Conservation (phyloP, 1,284 basidiomycete genomes). For the Trametes hirsuta region DNA sequence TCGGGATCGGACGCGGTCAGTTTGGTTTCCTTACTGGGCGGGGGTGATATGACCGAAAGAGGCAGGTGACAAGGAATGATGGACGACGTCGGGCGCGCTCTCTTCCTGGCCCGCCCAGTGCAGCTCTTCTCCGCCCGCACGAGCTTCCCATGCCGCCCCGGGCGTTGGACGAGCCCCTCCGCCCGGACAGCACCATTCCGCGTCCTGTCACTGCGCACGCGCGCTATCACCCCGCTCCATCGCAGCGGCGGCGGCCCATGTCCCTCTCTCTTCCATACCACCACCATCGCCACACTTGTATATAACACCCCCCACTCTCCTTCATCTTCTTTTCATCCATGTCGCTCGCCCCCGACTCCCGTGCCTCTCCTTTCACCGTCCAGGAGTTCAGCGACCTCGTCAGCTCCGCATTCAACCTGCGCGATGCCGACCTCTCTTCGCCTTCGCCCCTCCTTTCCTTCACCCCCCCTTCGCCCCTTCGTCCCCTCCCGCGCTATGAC, state of each 20-base stretch:
- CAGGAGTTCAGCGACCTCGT: slow-evolving; percentile 31
- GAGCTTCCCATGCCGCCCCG: background rate
- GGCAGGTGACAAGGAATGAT: slow-evolving; percentile 24
- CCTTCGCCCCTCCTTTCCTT: slow-evolving; percentile 18
- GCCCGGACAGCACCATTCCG: slow-evolving; percentile 13
- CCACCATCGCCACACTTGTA: slow-evolving; percentile 23
- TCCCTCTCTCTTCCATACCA: slow-evolving; percentile 25
- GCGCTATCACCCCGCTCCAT: background rate
- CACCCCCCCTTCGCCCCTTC: slow-evolving; percentile 19
- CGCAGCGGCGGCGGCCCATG: background rate
- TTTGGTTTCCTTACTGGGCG: background rate
- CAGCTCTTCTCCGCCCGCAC: slow-evolving; percentile 7
- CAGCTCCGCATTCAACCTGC: slow-evolving; percentile 28
- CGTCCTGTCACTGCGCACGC: slow-evolving; percentile 1
- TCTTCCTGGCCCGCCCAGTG: background rate
- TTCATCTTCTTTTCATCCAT: slow-evolving; percentile 17
- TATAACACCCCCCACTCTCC: slow-evolving; percentile 19
- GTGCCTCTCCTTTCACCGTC: slow-evolving; percentile 26
- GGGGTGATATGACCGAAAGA: slow-evolving; percentile 14
- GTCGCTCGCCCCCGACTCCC: slow-evolving; percentile 18
- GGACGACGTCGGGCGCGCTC: slow-evolving; percentile 17
- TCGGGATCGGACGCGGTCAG: slow-evolving; percentile 5
- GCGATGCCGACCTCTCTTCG: slow-evolving; percentile 10
- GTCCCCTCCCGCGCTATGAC: background rate
- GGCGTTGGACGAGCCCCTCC: background rate